Percentiles rank a stretch among this genome's conserved stretches.
phyloP scores from a whole-genome alignment of 176 grass and related monocot species.

The Phoenix roebelenii region DNA sequence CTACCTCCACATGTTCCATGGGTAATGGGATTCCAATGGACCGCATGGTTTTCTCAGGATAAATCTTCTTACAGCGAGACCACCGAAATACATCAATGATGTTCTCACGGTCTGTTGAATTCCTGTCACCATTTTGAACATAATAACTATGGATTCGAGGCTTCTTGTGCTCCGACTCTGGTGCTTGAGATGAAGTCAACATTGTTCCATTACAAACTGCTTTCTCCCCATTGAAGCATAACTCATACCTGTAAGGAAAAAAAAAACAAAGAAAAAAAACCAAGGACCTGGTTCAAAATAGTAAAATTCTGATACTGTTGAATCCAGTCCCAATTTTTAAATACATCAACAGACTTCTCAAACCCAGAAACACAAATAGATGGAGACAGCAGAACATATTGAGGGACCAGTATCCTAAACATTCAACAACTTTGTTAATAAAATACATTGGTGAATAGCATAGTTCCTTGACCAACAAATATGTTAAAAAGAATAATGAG shows the following conservation, averaged over 20 bases:
- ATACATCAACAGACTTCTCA: too few species aligned
- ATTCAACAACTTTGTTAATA: too few species aligned
- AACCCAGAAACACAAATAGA: too few species aligned
- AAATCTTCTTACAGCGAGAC: constrained; percentile 76
- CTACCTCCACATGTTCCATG: constrained; percentile 76
- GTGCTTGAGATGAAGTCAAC: constrained; percentile 23
- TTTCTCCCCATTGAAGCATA: constrained; percentile 78
- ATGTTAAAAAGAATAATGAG: too few species aligned
- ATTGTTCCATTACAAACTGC: constrained; percentile 27
- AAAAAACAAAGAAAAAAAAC: not conserved
- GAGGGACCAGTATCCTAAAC: too few species aligned
- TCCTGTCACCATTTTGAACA: constrained; percentile 57
- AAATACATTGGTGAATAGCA: too few species aligned
- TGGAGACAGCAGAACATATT: too few species aligned
- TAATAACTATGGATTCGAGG: constrained; percentile 51
- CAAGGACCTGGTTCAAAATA: too few species aligned
- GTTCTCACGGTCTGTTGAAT: constrained; percentile 34
- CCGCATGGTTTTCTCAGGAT: constrained; percentile 57
- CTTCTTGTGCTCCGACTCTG: constrained; percentile 35
- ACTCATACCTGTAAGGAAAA: constrained; percentile 58
- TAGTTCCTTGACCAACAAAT: too few species aligned
- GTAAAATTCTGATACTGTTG: too few species aligned
- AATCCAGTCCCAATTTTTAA: too few species aligned
- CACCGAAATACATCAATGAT: constrained; percentile 65
- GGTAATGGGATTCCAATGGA: constrained; percentile 66